Base-by-base conservation (phyloP, 768 basidiomycete species). In the Mycena venus region DNA sequence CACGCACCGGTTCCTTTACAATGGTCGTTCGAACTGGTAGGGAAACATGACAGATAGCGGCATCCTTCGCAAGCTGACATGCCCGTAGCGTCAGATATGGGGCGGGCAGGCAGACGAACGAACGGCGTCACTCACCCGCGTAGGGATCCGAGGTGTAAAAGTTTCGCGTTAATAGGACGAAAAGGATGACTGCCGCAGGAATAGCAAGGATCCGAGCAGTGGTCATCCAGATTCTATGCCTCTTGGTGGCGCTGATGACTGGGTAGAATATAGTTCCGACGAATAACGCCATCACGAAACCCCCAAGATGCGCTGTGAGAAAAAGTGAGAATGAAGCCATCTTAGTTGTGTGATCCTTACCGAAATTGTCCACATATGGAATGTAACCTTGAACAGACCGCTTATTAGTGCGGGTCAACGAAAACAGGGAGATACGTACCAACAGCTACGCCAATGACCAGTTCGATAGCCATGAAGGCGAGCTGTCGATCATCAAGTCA, bases 141-240 rank as follows among this genome's bases (percentile, higher is more conserved):
- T 94, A 94, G 34, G 97, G 95, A 82, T 98, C 89, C 53, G 90
- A 91, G 1, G 91, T 96, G 81, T 97, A 98, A 81, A 99, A 99
- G 83, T 99, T 99, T 73, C 92, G 87, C 40, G 89, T 89, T 56
- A 99, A 88, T 17, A 97, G 87, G 40, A 97, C 93, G 76, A 93
- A 99, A 25, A 98, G 87, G 31, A 98, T 83, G 32, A 98, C 80
- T 3, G 93, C 90, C 36, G 98, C 74, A 3, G 95, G 94, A 51
- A 96, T 87, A 2, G 96, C 95, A 34, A 90, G 82, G 34, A 95
- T 78, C 70, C 97, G 91, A 80, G 94, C 90, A 44, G 77, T 84
- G 92, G 94, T 96, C 81, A 94, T 91, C 56, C 95, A 88, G 23
- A 88, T 80, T 65, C 88, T 89, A 80, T 97, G 96, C 25, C 93